A percentile compares a stretch with the other conserved stretches of the same genome.
phyloP scores from a whole-genome alignment of 2,329 filamentous ascomycete species.

The Fusarium decemcellulare region DNA sequence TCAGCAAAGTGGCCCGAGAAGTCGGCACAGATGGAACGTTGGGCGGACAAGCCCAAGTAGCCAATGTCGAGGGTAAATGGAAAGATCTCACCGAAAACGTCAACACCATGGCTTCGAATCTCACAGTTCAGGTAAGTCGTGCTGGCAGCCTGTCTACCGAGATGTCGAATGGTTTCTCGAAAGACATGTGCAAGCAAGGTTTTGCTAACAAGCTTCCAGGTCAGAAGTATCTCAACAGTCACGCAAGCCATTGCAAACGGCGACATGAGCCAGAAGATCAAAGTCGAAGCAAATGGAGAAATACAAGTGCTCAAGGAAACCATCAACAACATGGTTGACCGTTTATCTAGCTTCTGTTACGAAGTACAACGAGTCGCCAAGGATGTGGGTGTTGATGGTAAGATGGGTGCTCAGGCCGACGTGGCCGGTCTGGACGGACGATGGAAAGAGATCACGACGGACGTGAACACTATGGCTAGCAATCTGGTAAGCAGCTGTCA shows the following conservation, averaged over 20 bases:
- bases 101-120: conserved; percentile 81
- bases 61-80: conserved; percentile 98
- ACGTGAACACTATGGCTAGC: conserved; percentile 93
- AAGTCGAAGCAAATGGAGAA: conserved; percentile 95
- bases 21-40: conserved; percentile 97
- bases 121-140: conserved; percentile 72
- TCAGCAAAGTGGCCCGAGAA: conserved; percentile 94
- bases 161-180: not conserved
- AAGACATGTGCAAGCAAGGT: not conserved
- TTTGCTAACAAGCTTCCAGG: conserved; percentile 59
- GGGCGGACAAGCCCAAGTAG: conserved; percentile 92
- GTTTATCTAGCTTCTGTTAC: conserved; percentile 94
- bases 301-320: conserved; percentile 95
- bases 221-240: conserved; percentile 92
- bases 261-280: conserved; percentile 96
- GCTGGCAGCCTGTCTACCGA: not conserved
- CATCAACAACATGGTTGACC: conserved; percentile 98
- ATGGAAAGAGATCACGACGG: conserved; percentile 98
- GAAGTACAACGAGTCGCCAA: conserved; percentile 96
- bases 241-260: conserved; percentile 96
- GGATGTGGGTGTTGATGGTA: conserved; percentile 96
- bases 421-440: conserved; percentile 92
- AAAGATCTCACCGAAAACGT: conserved; percentile 95
- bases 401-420: conserved; percentile 98
- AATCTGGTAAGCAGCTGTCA: conserved; percentile 64